phyloP scores from a whole-genome alignment of 1,284 basidiomycete genomes.

The Pascua guehoae region DNA sequence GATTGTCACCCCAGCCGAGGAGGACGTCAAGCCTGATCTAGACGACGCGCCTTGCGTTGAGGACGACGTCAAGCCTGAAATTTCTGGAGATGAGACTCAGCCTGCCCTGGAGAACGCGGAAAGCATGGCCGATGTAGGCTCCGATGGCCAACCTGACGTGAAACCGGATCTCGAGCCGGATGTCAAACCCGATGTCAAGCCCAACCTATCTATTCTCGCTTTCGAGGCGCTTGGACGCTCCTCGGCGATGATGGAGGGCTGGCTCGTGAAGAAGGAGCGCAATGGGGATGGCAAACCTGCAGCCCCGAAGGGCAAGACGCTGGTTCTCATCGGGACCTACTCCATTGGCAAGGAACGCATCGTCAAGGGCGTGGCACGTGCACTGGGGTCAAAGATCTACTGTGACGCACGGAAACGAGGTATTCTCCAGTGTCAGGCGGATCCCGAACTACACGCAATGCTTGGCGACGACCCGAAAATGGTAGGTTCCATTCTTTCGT shows the following conservation, averaged over 20 bases:
- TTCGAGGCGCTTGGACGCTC: slow-evolving; percentile 29
- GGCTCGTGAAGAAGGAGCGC: slow-evolving; percentile 44
- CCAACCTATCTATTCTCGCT: slow-evolving; percentile 2
- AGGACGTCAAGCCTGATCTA: slow-evolving; percentile 4
- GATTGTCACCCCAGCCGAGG: background rate
- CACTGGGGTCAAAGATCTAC: slow-evolving; percentile 79
- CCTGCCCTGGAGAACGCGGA: background rate
- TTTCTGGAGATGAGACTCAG: background rate
- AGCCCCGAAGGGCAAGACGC: slow-evolving; percentile 43
- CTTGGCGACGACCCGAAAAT: slow-evolving; percentile 72
- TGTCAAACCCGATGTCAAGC: slow-evolving; percentile 9
- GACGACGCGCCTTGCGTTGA: background rate
- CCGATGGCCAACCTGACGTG: background rate
- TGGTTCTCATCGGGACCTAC: slow-evolving; percentile 93
- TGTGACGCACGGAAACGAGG: slow-evolving; percentile 78
- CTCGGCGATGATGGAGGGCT: slow-evolving; percentile 50
- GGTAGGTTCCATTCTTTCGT: slow-evolving; percentile 17
- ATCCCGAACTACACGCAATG: slow-evolving; percentile 73
- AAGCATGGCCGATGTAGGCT: background rate
- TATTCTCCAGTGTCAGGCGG: slow-evolving; percentile 74
- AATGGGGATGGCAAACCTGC: slow-evolving; percentile 11
- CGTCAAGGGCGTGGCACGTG: slow-evolving; percentile 86
- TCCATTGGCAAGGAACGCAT: slow-evolving; percentile 96
- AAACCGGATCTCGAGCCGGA: slow-evolving; percentile 2
- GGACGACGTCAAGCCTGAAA: background rate